Conservation (phyloP, 495 filamentous ascomycete genomes). For the Xylaria venustula region DNA sequence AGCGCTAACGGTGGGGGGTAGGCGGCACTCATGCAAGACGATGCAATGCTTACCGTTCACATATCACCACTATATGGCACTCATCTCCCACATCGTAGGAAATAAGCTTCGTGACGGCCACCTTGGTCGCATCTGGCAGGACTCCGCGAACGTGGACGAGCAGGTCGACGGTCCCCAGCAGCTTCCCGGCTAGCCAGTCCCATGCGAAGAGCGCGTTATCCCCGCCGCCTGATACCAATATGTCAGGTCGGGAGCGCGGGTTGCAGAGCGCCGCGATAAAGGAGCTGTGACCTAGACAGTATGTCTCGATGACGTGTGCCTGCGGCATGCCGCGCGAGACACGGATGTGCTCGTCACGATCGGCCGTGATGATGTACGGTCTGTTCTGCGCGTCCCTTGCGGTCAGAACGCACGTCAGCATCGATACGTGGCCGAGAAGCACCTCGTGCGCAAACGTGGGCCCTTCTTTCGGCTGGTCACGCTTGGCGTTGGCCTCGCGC, state of each 20-base stretch:
- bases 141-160: conserved; percentile 37
- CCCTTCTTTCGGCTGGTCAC: conserved; percentile 39
- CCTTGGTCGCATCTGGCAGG: conserved; percentile 31
- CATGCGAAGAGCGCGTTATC: conserved; percentile 76
- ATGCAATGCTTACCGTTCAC: conserved; percentile 60
- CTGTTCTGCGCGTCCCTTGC: conserved; percentile 40
- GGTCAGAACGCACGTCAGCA: conserved; percentile 73
- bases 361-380: conserved; percentile 79
- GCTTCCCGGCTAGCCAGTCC: conserved; percentile 66
- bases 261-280: conserved; percentile 78
- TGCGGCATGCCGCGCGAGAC: conserved; percentile 82
- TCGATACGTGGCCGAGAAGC: conserved; percentile 88
- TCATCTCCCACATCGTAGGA: conserved; percentile 22
- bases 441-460: conserved; percentile 67
- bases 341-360: conserved; percentile 96
- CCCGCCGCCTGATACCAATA: conserved; percentile 83
- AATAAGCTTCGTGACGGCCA: conserved; percentile 53
- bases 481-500: conserved; percentile 46
- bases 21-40: too few relatives aligned
- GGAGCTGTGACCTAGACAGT: conserved; percentile 80
- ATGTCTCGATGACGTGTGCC: conserved; percentile 82
- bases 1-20: not conserved
- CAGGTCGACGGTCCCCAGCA: conserved; percentile 55
- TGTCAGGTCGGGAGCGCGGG: conserved; percentile 47
- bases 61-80: conserved; percentile 56